phyloP scores from a whole-genome alignment of 2,329 filamentous ascomycete species.

The Aspergillus sp. region DNA sequence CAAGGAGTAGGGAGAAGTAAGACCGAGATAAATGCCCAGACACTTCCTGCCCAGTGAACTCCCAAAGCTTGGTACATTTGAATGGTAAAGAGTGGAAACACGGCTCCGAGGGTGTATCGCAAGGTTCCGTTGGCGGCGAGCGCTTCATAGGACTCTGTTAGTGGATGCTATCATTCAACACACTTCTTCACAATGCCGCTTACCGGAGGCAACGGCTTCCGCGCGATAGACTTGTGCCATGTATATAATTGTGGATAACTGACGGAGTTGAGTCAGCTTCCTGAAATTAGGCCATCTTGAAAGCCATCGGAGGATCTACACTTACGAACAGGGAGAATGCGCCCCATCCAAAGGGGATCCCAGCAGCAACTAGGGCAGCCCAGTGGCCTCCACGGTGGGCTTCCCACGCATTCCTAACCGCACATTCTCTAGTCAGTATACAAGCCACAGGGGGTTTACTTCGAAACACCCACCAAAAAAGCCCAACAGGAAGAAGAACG shows the following conservation, averaged over 20 bases:
- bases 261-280: not conserved
- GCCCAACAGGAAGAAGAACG: constrained; percentile 1
- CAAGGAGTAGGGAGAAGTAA: constrained; percentile 4
- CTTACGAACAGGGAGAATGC: constrained; percentile 5
- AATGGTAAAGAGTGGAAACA: constrained; percentile 7
- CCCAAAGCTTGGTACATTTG: constrained; percentile 12
- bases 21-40: constrained; percentile 3
- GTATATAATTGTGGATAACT: constrained; percentile 6
- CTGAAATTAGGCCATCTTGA: too few relatives aligned
- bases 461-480: constrained; percentile 3
- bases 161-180: too few relatives aligned
- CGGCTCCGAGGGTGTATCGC: constrained; percentile 5
- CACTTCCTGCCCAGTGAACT: constrained; percentile 4
- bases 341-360: constrained; percentile 6
- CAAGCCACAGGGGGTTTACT: not conserved
- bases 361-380: constrained; percentile 4
- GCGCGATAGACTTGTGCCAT: constrained; percentile 4
- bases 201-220: constrained; percentile 1
- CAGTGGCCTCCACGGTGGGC: constrained; percentile 7
- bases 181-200: not conserved
- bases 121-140: constrained; percentile 5
- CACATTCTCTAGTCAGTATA: not conserved
- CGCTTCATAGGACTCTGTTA: not conserved
- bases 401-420: constrained; percentile 3
- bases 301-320: not conserved